Percentiles rank a stretch among this genome's conserved stretches.
Evolutionary conservation across 345 rosid genomes (phyloP).

Genomic region (Arabidopsis thaliana): DNA sequence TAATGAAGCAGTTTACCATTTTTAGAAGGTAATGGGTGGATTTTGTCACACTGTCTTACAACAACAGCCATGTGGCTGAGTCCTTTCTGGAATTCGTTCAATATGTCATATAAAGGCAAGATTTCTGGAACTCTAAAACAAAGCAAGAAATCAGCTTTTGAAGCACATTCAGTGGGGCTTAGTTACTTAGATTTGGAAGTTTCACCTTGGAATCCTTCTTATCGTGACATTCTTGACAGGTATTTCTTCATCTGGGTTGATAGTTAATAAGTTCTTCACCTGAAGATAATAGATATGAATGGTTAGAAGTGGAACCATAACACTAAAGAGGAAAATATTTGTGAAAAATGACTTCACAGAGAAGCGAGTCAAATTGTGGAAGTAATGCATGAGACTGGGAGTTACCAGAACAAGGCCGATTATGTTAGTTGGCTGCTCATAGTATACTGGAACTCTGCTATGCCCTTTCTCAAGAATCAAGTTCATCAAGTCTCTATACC

Average conservation of each 20-base stretch:
- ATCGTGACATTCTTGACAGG: conserved; percentile 88
- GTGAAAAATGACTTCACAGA: not conserved
- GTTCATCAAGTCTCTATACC: conserved; percentile 72
- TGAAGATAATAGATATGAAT: conserved; percentile 30
- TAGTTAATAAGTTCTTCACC: conserved; percentile 86
- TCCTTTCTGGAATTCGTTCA: conserved; percentile 99
- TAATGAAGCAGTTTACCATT: conserved; percentile 25
- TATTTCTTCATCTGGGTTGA: conserved; percentile 78
- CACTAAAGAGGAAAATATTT: not conserved
- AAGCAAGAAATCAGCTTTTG: conserved; percentile 29
- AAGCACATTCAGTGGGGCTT: conserved; percentile 7
- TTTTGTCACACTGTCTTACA: conserved; percentile 57
- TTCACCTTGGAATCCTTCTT: conserved; percentile 88
- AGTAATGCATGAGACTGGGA: conserved; percentile 26
- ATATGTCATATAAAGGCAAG: conserved; percentile 89
- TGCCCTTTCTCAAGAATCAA: conserved; percentile 93
- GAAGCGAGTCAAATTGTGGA: conserved; percentile 1
- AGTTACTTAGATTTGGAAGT: conserved; percentile 13
- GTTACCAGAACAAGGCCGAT: conserved; percentile 88
- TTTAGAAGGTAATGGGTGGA: conserved; percentile 37
- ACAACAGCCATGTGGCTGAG: conserved; percentile 99
- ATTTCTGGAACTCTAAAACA: conserved; percentile 70
- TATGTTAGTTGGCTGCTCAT: conserved; percentile 86
- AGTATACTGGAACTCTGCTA: conserved; percentile 96
- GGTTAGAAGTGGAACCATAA: conserved; percentile 2